These are phyloP conservation scores for Byssoonygena ceratinophila DNA, from an alignment of 2,329 filamentous ascomycete genomes.

Conservation along the genomic window DNA sequence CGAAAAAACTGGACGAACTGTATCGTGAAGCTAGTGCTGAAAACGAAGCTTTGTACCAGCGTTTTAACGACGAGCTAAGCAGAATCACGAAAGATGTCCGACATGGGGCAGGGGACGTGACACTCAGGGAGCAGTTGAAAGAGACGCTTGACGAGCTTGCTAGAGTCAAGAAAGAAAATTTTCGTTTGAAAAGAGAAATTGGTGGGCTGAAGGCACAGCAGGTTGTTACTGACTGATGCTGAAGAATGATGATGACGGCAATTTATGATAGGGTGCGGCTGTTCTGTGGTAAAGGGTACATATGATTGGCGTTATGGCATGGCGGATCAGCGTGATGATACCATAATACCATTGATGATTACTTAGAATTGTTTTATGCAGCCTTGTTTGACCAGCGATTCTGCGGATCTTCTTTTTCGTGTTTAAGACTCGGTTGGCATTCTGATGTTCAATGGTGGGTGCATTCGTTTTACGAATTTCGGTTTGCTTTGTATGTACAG, in stretches of 20 bases:
- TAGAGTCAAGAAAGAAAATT: slow-evolving; percentile 73
- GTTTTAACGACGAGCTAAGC: slow-evolving; percentile 81
- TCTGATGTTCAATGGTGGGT: not conserved
- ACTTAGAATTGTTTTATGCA: not conserved
- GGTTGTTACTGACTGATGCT: slow-evolving; percentile 18
- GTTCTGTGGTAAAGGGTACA: not conserved
- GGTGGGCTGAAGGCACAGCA: slow-evolving; percentile 52
- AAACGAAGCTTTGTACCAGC: slow-evolving; percentile 84
- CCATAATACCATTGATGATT: not conserved
- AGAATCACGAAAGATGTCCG: slow-evolving; percentile 70
- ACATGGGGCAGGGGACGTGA: slow-evolving; percentile 66
- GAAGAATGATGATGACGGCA: not conserved
- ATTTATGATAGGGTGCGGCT: not conserved
- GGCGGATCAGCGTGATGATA: slow-evolving; percentile 3
- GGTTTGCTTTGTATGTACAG: too few relatives aligned
- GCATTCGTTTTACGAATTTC: too few relatives aligned
- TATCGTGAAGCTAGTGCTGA: slow-evolving; percentile 81
- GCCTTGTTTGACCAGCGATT: not conserved
- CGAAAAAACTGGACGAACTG: slow-evolving; percentile 72
- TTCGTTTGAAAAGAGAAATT: slow-evolving; percentile 69
- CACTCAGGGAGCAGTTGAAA: slow-evolving; percentile 59
- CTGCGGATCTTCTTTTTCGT: not conserved
- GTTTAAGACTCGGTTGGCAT: not conserved
- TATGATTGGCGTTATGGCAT: slow-evolving; percentile 3
- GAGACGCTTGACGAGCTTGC: slow-evolving; percentile 68